These are phyloP conservation scores for Penicillium taxi DNA, from an alignment of 495 filamentous ascomycete genomes.

Conservation along the genomic window DNA sequence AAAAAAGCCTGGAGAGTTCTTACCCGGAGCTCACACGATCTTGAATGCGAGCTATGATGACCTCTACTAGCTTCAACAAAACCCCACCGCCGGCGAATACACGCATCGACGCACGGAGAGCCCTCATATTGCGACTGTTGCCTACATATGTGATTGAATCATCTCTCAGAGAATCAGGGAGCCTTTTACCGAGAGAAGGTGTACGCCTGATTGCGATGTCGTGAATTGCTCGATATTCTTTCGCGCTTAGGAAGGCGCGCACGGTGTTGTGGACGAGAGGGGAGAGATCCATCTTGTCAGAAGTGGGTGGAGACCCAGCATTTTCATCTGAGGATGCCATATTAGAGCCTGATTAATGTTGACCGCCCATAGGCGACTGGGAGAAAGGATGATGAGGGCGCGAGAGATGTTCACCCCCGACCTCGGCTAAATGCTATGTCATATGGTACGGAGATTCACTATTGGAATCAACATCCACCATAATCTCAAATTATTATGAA, in stretches of 20 bases:
- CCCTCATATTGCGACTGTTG: constrained; percentile 71
- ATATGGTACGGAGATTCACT: no score
- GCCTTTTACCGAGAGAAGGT: constrained; percentile 47
- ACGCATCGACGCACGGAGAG: constrained; percentile 67
- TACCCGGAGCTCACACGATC: constrained; percentile 24
- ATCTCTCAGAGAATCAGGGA: constrained; percentile 50
- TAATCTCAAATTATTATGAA: no score
- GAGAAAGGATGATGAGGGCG: no score
- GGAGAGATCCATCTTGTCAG: constrained; percentile 11
- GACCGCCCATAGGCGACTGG: background rate
- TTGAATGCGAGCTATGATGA: constrained; percentile 44
- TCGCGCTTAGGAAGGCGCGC: constrained; percentile 72
- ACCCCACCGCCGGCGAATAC: constrained; percentile 65
- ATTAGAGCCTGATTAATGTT: background rate
- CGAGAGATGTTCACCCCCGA: no score
- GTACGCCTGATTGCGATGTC: constrained; percentile 66
- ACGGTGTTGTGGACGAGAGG: constrained; percentile 58
- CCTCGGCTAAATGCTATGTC: no score
- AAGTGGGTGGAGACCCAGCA: constrained; percentile 3
- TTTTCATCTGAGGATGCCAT: constrained; percentile 13
- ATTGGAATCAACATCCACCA: no score
- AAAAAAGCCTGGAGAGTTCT: background rate
- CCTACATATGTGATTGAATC: constrained; percentile 42
- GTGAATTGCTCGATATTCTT: constrained; percentile 78
- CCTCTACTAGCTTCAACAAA: constrained; percentile 60